Conservation (phyloP, 805 yeast species). For the Lipomyces sp. region DNA sequence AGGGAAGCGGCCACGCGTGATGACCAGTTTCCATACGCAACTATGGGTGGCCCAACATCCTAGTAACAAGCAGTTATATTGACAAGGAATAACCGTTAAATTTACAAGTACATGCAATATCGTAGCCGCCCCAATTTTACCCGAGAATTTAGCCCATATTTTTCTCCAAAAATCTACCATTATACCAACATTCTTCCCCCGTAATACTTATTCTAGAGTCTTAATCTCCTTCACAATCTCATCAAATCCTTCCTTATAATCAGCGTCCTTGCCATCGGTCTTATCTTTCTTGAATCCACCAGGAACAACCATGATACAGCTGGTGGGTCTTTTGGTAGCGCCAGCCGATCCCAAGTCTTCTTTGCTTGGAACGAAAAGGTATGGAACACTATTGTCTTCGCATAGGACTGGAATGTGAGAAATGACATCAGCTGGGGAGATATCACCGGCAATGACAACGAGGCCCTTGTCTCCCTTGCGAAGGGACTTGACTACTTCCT, state of each 20-base stretch:
- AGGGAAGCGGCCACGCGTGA: too few relatives aligned
- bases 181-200: not conserved
- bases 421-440: conserved; percentile 95
- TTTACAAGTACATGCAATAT: not conserved
- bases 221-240: conserved; percentile 91
- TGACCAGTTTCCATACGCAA: not conserved
- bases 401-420: conserved; percentile 97
- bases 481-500: conserved; percentile 96
- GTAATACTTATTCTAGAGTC: conserved; percentile 14
- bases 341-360: conserved; percentile 99
- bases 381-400: conserved; percentile 92
- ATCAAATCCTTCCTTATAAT: conserved; percentile 89
- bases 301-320: conserved; percentile 96
- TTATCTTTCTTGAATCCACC: conserved; percentile 77
- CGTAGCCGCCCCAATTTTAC: not conserved
- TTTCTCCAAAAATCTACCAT: not conserved
- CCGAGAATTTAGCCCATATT: not conserved
- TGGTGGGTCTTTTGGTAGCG: conserved; percentile 98
- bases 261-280: conserved; percentile 67
- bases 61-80: not conserved
- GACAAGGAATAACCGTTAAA: not conserved
- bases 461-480: conserved; percentile 98
- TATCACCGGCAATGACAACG: conserved; percentile 96
- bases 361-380: conserved; percentile 91
- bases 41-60: not conserved